These are phyloP conservation scores for Choanephora cucurbitarum DNA, from an alignment of 371 early-diverging fungal genomes.

Conservation along the genomic window DNA sequence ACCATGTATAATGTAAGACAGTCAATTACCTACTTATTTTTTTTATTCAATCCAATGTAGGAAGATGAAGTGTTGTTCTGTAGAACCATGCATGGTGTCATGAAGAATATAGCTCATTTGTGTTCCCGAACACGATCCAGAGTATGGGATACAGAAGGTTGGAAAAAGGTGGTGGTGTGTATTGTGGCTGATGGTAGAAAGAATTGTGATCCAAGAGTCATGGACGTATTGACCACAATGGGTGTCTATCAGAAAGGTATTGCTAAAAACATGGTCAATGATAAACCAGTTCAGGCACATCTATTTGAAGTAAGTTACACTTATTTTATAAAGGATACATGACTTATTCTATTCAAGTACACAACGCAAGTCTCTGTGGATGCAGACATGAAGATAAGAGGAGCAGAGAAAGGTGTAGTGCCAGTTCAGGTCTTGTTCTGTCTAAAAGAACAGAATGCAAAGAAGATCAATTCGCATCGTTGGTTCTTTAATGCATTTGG, in stretches of 20 bases:
- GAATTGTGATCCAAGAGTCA: slow-evolving; percentile 61
- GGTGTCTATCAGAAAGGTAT: slow-evolving; percentile 77
- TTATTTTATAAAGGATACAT: not conserved
- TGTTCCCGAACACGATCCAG: slow-evolving; percentile 61
- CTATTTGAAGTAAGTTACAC: slow-evolving; percentile 63
- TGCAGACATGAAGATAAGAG: slow-evolving; percentile 63
- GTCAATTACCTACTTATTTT: too few species aligned
- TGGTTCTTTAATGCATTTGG: slow-evolving; percentile 89
- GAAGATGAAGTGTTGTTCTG: slow-evolving; percentile 67
- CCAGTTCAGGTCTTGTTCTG: slow-evolving; percentile 84
- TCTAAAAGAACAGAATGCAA: slow-evolving; percentile 86
- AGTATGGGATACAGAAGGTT: slow-evolving; percentile 76
- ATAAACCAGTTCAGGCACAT: slow-evolving; percentile 69
- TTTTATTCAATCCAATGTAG: too few species aligned
- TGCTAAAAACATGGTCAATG: slow-evolving; percentile 60
- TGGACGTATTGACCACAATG: slow-evolving; percentile 63
- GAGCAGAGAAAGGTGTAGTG: slow-evolving; percentile 64
- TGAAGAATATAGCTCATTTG: slow-evolving; percentile 79
- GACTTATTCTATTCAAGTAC: slow-evolving; percentile 35
- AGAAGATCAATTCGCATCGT: slow-evolving; percentile 87
- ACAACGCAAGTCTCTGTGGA: slow-evolving; percentile 84
- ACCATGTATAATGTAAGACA: slow-evolving; percentile 51
- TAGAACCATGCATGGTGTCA: slow-evolving; percentile 76
- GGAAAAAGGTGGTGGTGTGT: slow-evolving; percentile 85
- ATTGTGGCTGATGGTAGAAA: slow-evolving; percentile 85